Evolutionary conservation across 208 protist species (phyloP), one percentile per base, ranked within the genome.

Genomic region (Leishmania turanica): DNA sequence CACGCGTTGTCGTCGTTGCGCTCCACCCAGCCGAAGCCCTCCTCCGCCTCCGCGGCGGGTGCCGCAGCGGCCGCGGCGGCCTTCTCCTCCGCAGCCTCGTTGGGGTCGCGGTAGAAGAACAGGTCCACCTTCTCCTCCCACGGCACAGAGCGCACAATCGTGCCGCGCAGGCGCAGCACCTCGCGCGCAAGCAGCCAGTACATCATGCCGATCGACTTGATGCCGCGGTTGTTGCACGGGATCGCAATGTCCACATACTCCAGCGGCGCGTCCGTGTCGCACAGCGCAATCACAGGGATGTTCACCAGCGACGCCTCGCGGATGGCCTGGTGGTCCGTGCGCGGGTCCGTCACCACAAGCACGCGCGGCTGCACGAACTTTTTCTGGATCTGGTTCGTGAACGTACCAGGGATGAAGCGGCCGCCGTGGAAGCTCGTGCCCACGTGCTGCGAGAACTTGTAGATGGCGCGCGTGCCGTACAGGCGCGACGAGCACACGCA

Each of bases 101-200:
- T 98, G 34, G 96, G 91, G 88, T 99, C 97, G 81, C 98, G 95
- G 95, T 99, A 99, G 96, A 99, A 99, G 99, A 99, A 99, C 72
- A 99, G 96, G 96, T 99, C 99, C 81, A 99, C 96, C 96, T 99
- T 99, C 80, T 99, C 98, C 72, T 99, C 97, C 99, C 99, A 99
- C 45, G 88, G 86, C 69, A 97, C 85, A 11, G 87, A 84, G 87
- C 99, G 94, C 75, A 91, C 77, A 85, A 99, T 86, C 64, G 85
- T 90, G 83, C 98, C 98, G 83, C 98, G 95, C 76, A 99, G 93
- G 83, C 98, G 96, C 79, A 99, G 91, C 72, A 99, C 98, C 91
- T 99, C 99, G 72, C 95, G 98, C 76, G 98, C 93, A 31, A 99
- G 97, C 78, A 99, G 87, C 99, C 99, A 99, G 96, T 99, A 99